Conservation (phyloP, 176 grass and related monocot genomes). For the Poa pratensis region DNA sequence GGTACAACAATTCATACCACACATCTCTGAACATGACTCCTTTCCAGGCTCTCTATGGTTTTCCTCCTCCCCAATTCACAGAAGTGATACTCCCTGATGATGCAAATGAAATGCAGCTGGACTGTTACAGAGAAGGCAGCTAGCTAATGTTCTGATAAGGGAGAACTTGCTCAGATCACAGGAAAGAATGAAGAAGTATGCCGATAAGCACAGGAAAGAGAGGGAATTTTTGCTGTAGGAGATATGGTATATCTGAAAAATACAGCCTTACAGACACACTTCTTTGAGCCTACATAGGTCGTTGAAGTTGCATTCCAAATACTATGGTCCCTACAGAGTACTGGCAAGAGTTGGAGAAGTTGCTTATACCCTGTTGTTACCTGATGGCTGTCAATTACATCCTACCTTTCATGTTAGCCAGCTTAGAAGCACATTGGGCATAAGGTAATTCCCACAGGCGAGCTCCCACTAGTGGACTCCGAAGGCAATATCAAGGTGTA, state of each 20-base stretch:
- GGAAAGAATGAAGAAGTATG: not conserved
- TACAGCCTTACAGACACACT: not conserved
- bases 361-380: not conserved
- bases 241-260: slow-evolving; percentile 22
- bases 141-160: not conserved
- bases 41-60: not conserved
- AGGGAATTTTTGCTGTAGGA: not conserved
- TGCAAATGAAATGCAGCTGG: not conserved
- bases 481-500: not conserved
- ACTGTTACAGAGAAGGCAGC: not conserved
- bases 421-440: no score
- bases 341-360: not conserved
- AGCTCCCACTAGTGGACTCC: not conserved
- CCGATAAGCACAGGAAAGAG: not conserved
- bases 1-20: not conserved
- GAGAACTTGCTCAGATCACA: not conserved
- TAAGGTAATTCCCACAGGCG: not conserved
- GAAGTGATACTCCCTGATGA: not conserved
- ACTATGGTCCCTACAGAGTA: not conserved
- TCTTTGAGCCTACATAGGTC: not conserved
- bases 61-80: not conserved
- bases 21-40: not conserved
- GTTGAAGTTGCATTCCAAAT: not conserved
- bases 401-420: not conserved
- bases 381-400: not conserved